phyloP scores from a whole-genome alignment of 441 rosid species.

The Bruguiera hainesii region DNA sequence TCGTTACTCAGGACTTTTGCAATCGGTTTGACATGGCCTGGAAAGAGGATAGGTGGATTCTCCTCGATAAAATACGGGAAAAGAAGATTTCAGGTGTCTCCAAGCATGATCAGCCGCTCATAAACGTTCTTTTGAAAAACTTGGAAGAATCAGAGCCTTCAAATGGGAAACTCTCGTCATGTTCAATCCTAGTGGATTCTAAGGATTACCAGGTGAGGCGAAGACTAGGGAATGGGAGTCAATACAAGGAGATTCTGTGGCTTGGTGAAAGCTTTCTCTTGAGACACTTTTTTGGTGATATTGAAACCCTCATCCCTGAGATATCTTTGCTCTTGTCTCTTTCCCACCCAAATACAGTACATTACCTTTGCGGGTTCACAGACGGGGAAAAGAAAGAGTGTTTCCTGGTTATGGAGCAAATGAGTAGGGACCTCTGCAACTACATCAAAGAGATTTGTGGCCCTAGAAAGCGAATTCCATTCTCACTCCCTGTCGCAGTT shows the following conservation, averaged over 20 bases:
- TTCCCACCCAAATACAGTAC: conserved; percentile 73
- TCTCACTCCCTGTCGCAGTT: conserved; percentile 62
- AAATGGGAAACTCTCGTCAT: conserved; percentile 54
- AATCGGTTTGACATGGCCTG: conserved; percentile 50
- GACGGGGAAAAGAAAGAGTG: conserved; percentile 87
- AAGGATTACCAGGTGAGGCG: conserved; percentile 75
- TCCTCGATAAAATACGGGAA: conserved; percentile 51
- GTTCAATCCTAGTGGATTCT: conserved; percentile 55
- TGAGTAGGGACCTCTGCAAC: conserved; percentile 64
- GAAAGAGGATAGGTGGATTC: conserved; percentile 87
- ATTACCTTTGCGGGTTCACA: conserved; percentile 63
- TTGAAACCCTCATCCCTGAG: conserved; percentile 51
- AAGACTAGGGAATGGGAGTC: conserved; percentile 65
- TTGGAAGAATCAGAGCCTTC: conserved; percentile 41
- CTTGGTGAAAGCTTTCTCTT: conserved; percentile 68
- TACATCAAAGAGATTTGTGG: conserved; percentile 80
- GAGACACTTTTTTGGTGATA: conserved; percentile 62
- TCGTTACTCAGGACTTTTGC: conserved; percentile 55
- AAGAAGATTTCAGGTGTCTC: conserved; percentile 46
- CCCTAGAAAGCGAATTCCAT: conserved; percentile 56
- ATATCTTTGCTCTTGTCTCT: conserved; percentile 57
- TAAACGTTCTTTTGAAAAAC: conserved; percentile 55
- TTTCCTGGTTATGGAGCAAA: conserved; percentile 67
- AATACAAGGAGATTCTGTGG: conserved; percentile 87
- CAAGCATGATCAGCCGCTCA: conserved; percentile 55